Percentiles rank a stretch among this genome's conserved stretches.
Evolutionary conservation across 495 filamentous ascomycete genomes (phyloP).

Genomic region (Cenococcum geophilum): DNA sequence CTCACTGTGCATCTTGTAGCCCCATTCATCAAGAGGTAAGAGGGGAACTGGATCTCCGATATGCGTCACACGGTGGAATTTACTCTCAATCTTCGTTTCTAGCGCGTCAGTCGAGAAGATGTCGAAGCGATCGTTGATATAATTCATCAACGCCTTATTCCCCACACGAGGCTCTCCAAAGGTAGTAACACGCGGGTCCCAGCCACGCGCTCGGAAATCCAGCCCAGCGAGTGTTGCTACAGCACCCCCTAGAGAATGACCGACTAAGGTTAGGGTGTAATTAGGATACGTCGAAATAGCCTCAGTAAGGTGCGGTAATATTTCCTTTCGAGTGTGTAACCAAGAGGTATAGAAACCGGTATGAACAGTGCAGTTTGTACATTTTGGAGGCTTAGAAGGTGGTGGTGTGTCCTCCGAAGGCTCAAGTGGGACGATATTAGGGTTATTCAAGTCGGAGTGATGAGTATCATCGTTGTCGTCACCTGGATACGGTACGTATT

Average conservation of each 20-base stretch:
- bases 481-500: conserved; percentile 79
- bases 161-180: conserved; percentile 89
- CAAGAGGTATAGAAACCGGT: conserved; percentile 82
- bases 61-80: conserved; percentile 79
- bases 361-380: conserved; percentile 84
- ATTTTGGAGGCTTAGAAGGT: conserved; percentile 40
- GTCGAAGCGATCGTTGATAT: conserved; percentile 60
- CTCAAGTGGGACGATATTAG: not conserved
- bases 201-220: conserved; percentile 63
- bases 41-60: conserved; percentile 81
- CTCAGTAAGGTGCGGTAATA: conserved; percentile 54
- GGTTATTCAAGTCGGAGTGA: conserved; percentile 11
- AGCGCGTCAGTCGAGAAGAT: conserved; percentile 35
- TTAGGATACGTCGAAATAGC: conserved; percentile 55
- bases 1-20: conserved; percentile 73
- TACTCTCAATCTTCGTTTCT: conserved; percentile 28
- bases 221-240: conserved; percentile 82
- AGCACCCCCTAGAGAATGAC: conserved; percentile 88
- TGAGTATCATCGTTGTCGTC: conserved; percentile 42
- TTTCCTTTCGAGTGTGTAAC: conserved; percentile 58
- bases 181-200: conserved; percentile 72
- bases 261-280: conserved; percentile 70
- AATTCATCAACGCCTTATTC: conserved; percentile 63
- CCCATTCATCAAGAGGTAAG: conserved; percentile 79
- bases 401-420: conserved; percentile 10